These are phyloP conservation scores for Rhodosporidiobolus sp. DNA, from an alignment of 768 basidiomycete genomes.

Conservation along the genomic window DNA sequence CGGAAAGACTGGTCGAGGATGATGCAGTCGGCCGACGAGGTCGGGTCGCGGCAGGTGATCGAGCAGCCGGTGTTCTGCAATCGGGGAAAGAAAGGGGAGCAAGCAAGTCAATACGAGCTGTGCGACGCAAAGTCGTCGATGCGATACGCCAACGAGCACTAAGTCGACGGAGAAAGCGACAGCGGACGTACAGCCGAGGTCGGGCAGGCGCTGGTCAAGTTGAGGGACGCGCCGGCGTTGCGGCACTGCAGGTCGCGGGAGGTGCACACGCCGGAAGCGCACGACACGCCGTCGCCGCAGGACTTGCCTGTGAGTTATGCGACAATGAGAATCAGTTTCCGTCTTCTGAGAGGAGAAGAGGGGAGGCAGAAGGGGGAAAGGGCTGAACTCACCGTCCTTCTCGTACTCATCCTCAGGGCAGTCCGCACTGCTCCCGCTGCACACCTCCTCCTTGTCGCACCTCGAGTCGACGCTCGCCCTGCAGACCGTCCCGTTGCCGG, in stretches of 20 bases:
- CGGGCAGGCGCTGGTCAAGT: slow-evolving; percentile 65
- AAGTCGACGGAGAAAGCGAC: neutral
- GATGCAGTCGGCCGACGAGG: slow-evolving; percentile 60
- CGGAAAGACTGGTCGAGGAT: slow-evolving; percentile 67
- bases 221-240: slow-evolving; percentile 67
- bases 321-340: neutral
- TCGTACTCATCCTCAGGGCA: slow-evolving; percentile 36
- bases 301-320: slow-evolving; percentile 56
- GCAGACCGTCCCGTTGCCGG: slow-evolving; percentile 57
- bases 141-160: no score
- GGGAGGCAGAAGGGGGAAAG: neutral
- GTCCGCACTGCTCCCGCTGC: slow-evolving; percentile 16
- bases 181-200: slow-evolving; percentile 45
- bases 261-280: slow-evolving; percentile 76
- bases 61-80: slow-evolving; percentile 57
- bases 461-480: slow-evolving; percentile 61
- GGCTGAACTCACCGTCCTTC: slow-evolving; percentile 25
- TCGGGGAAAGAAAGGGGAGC: neutral
- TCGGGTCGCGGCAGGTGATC: slow-evolving; percentile 76
- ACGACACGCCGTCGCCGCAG: slow-evolving; percentile 68
- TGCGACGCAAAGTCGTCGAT: neutral
- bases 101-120: neutral
- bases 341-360: neutral
- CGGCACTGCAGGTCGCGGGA: slow-evolving; percentile 71
- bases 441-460: slow-evolving; percentile 59